Conservation (phyloP, 1,139 yeast genomes). For the Magnusiomyces suaveolens region DNA sequence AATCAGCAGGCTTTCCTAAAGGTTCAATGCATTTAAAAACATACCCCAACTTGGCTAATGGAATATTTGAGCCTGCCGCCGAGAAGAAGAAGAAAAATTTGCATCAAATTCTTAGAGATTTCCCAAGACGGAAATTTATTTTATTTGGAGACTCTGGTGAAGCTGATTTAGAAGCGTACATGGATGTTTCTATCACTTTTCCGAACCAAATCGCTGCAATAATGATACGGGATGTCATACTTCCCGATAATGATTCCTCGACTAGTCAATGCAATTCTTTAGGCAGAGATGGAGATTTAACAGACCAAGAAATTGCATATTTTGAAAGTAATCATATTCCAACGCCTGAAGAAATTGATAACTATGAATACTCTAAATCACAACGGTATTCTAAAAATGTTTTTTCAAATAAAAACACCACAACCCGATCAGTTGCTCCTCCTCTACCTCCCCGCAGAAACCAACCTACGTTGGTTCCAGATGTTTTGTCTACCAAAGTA, state of each 20-base stretch:
- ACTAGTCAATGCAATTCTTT: slow-evolving; percentile 5
- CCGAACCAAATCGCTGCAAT: slow-evolving; percentile 65
- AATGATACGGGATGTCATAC: slow-evolving; percentile 67
- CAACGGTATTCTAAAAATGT: no score
- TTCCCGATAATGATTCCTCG: slow-evolving; percentile 22
- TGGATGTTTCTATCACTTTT: slow-evolving; percentile 50
- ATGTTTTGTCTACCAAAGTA: no score
- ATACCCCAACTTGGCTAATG: slow-evolving; percentile 69
- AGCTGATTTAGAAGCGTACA: slow-evolving; percentile 85
- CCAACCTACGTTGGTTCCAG: no score
- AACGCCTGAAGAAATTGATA: slow-evolving; percentile 18
- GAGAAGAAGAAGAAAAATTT: slow-evolving; percentile 67
- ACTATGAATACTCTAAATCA: slow-evolving; percentile 9
- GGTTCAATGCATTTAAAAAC: slow-evolving; percentile 81
- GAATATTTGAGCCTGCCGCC: slow-evolving; percentile 78
- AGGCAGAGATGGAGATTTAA: background rate
- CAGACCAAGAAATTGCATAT: background rate
- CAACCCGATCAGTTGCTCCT: no score
- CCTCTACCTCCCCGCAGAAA: no score
- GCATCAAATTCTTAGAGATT: slow-evolving; percentile 54
- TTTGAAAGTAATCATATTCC: slow-evolving; percentile 15
- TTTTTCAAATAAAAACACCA: no score
- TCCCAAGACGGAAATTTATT: slow-evolving; percentile 66
- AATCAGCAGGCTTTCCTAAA: slow-evolving; percentile 49
- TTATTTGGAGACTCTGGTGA: slow-evolving; percentile 95